Conservation (phyloP, 2,329 filamentous ascomycete genomes). For the Phialocephala sp. region DNA sequence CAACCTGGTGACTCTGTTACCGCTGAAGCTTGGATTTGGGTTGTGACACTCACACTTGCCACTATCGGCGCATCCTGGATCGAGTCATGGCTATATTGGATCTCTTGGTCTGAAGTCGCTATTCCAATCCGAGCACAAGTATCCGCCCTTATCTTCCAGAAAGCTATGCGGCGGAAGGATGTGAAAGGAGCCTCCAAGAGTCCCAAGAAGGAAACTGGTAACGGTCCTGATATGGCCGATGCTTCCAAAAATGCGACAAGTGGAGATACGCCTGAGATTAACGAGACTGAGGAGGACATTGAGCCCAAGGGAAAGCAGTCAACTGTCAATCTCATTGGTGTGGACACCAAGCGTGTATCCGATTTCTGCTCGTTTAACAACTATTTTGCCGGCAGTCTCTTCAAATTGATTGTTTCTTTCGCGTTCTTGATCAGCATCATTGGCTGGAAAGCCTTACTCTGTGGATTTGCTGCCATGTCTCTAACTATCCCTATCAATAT, state of each 20-base stretch:
- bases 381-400: slow-evolving; percentile 64
- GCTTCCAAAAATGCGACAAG: slow-evolving; percentile 36
- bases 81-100: slow-evolving; percentile 71
- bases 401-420: slow-evolving; percentile 70
- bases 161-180: slow-evolving; percentile 78
- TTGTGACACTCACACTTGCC: slow-evolving; percentile 65
- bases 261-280: slow-evolving; percentile 42
- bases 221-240: slow-evolving; percentile 39
- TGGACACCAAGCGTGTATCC: slow-evolving; percentile 72
- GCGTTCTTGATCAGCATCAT: slow-evolving; percentile 71
- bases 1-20: slow-evolving; percentile 52
- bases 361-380: slow-evolving; percentile 72
- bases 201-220: slow-evolving; percentile 44
- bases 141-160: slow-evolving; percentile 75
- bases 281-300: slow-evolving; percentile 48
- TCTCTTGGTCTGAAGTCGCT: slow-evolving; percentile 65
- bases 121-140: slow-evolving; percentile 74
- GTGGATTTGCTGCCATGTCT: slow-evolving; percentile 68
- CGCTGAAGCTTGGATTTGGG: slow-evolving; percentile 69
- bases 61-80: slow-evolving; percentile 61
- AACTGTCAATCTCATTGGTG: slow-evolving; percentile 79
- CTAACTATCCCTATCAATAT: slow-evolving; percentile 73
- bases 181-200: slow-evolving; percentile 65
- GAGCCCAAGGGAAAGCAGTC: slow-evolving; percentile 69
- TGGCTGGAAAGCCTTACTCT: slow-evolving; percentile 71